A percentile compares a stretch with the other conserved stretches of the same genome.
Conservation (phyloP, 306 rosid species). For the Cucumis melo region DNA sequence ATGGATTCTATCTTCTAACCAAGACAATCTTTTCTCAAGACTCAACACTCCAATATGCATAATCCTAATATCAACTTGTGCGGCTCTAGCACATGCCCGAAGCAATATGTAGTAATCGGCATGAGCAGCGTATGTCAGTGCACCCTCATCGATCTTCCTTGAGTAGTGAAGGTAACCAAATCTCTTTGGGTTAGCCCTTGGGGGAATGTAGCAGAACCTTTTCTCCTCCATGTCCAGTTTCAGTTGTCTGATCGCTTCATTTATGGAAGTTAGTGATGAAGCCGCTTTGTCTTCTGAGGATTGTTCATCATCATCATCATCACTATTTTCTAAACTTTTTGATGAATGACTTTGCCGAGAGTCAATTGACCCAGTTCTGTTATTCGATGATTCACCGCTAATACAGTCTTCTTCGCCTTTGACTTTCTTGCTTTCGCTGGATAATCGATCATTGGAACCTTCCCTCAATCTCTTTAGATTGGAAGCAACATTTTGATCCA, state of each 20-base stretch:
- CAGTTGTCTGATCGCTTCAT: constrained; percentile 38
- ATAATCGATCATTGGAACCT: neutral
- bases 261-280: constrained; percentile 16
- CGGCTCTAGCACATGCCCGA: constrained; percentile 59
- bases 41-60: constrained; percentile 64
- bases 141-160: constrained; percentile 60
- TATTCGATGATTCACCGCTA: constrained; percentile 3
- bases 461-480: constrained; percentile 15
- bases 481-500: constrained; percentile 2
- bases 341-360: constrained; percentile 11
- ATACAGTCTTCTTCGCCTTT: constrained; percentile 12
- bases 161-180: constrained; percentile 53
- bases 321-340: constrained; percentile 7
- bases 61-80: constrained; percentile 51
- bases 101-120: constrained; percentile 88
- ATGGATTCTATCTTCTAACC: constrained; percentile 47
- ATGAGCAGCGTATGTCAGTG: constrained; percentile 47
- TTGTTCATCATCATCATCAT: constrained; percentile 13
- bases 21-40: constrained; percentile 62
- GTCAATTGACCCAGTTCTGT: constrained; percentile 7
- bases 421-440: constrained; percentile 10
- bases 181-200: constrained; percentile 28
- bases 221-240: constrained; percentile 81
- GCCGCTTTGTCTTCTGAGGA: constrained; percentile 7
- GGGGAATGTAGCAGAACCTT: constrained; percentile 57